Evolutionary conservation across 1,284 basidiomycete genomes (phyloP), one percentile per base, ranked within the genome.

Genomic region (Termitomyces sp.): DNA sequence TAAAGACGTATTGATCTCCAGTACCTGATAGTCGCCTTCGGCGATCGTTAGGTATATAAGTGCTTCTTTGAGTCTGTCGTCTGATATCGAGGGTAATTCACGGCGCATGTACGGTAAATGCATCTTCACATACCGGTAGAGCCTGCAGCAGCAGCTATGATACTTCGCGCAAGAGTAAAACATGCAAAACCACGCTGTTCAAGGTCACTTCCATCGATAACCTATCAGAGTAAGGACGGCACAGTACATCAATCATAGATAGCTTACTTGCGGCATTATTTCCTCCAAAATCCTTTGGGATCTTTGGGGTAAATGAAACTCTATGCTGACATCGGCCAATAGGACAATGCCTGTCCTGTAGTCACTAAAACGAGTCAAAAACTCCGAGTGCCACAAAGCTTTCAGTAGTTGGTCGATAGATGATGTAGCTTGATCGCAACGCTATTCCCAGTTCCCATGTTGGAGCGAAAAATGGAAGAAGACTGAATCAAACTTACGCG

Each of bases 361-460:
- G 39, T 81, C 64, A 14, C 76, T 72, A 61, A 83, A 79, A 49
- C 83, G 79, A 50, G 83, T 79, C 55, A 88, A 78, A 63, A 88
- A 91, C 65, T 91, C 89, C 0, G 88, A 79, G 55, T 87, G 78
- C 87, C 89, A 91, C 21, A 91, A 65, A 2, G 84, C 80, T 50
- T 77, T 81, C 33, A 91, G 69, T 19, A 91, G 68, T 24, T 81
- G 78, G 46, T 89, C 82, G 16, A 89, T 75, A 3, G 80, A 72
- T 24, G 75, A 73, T 31, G 81, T 72, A 9, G 77, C 79, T 70
- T 91, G 85, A 53, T 83, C 81, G 37, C 66, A 70, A 62, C 76
- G 72, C 81, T 79, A 62, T 47, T 37, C 19, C 10, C 9, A 31
- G 18, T 40, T 41, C 16, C 14, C n/a, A 26, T 24, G 10, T 18